phyloP scores from a whole-genome alignment of 306 rosid species.

The Lupinus albus region DNA sequence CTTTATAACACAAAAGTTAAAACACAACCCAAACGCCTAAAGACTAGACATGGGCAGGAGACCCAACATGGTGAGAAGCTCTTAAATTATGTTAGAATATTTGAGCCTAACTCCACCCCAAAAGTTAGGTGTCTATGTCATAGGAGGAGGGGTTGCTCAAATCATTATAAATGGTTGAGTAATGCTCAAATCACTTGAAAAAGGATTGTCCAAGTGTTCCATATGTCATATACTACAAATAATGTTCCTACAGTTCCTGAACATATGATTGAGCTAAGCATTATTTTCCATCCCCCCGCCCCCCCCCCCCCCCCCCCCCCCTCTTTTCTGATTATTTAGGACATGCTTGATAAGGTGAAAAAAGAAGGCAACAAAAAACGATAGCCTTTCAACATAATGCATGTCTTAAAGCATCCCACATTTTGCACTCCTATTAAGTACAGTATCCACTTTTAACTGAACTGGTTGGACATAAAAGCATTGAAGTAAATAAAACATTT shows the following conservation, averaged over 20 bases:
- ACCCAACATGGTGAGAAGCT: too few relatives aligned
- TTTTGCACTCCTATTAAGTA: slow-evolving; percentile 10
- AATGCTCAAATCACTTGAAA: too few relatives aligned
- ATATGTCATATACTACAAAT: neutral
- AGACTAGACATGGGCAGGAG: too few relatives aligned
- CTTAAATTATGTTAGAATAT: too few relatives aligned
- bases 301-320: neutral
- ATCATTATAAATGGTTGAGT: too few relatives aligned
- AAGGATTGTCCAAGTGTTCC: neutral
- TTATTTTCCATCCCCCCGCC: too few relatives aligned
- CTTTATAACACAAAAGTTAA: too few relatives aligned
- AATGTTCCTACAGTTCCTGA: neutral
- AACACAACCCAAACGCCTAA: too few relatives aligned
- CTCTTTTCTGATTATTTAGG: neutral
- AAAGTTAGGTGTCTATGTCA: too few relatives aligned
- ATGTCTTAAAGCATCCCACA: slow-evolving; percentile 6
- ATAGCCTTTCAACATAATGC: neutral
- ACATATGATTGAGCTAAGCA: slow-evolving; percentile 4
- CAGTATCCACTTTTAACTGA: neutral
- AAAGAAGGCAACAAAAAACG: neutral
- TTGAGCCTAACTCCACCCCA: too few relatives aligned
- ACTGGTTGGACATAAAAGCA: slow-evolving; percentile 21
- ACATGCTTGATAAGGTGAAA: neutral
- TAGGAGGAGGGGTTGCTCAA: too few relatives aligned
- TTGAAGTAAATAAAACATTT: slow-evolving; percentile 3